A percentile compares a stretch with the other conserved stretches of the same genome.
phyloP scores from a whole-genome alignment of 176 grass and related monocot species.

The Carex kokanica region DNA sequence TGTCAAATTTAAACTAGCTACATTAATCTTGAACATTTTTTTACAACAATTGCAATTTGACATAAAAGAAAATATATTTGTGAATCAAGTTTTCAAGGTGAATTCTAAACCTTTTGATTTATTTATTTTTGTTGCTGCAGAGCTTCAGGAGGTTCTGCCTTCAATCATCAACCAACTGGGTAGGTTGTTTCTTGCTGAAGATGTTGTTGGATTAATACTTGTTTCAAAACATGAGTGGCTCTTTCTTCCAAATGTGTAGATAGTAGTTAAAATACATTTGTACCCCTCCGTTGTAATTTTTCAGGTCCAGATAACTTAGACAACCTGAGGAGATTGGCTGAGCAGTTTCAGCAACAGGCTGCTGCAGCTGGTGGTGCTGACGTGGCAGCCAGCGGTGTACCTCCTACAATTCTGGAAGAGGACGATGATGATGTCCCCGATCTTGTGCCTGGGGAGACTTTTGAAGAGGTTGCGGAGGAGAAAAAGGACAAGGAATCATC shows the following conservation, averaged over 20 bases:
- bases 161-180: constrained; percentile 92
- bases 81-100: not conserved
- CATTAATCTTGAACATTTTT: not conserved
- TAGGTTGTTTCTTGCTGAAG: constrained; percentile 26
- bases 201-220: not conserved
- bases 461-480: constrained; percentile 70
- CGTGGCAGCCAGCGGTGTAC: not conserved
- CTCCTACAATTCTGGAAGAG: constrained; percentile 41
- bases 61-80: not conserved
- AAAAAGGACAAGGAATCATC: constrained; percentile 38
- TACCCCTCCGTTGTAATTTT: not conserved
- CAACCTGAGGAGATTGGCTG: constrained; percentile 76
- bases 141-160: constrained; percentile 94
- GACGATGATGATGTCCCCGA: constrained; percentile 89
- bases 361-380: constrained; percentile 35
- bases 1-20: not conserved
- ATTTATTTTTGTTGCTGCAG: constrained; percentile 40
- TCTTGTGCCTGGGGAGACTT: constrained; percentile 78
- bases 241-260: not conserved
- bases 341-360: constrained; percentile 85
- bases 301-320: constrained; percentile 90
- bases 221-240: not conserved
- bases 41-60: not conserved
- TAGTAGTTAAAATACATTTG: not conserved
- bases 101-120: not conserved